A percentile compares a stretch with the other conserved stretches of the same genome.
phyloP scores from a whole-genome alignment of 345 rosid genomes.

The Turnera subulata region DNA sequence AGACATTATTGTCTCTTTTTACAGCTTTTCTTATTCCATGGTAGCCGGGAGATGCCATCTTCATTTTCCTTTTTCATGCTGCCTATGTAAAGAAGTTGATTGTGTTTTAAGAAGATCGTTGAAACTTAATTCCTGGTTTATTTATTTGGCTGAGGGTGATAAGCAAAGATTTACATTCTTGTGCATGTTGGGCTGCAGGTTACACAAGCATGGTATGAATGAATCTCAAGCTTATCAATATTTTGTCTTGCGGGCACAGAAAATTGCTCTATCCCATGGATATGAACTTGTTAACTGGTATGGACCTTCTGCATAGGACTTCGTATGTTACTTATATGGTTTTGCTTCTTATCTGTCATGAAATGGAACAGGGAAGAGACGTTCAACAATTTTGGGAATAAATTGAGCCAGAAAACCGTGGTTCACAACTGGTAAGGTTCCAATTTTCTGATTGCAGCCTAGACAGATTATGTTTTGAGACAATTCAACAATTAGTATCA shows the following conservation, averaged over 20 bases:
- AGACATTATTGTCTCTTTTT: too few relatives aligned
- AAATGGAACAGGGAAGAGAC: slow-evolving; percentile 70
- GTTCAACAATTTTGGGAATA: slow-evolving; percentile 56
- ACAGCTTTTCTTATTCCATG: too few relatives aligned
- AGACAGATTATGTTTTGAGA: not conserved
- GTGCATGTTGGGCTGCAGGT: slow-evolving; percentile 30
- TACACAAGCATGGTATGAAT: slow-evolving; percentile 36
- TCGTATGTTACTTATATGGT: not conserved
- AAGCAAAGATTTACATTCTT: too few relatives aligned
- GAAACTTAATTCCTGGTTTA: too few relatives aligned
- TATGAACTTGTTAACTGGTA: slow-evolving; percentile 68
- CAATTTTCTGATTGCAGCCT: not conserved
- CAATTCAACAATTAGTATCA: too few relatives aligned
- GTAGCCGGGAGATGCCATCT: too few relatives aligned
- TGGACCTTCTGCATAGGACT: not conserved
- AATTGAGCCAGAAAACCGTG: slow-evolving; percentile 55
- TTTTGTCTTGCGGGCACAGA: slow-evolving; percentile 60
- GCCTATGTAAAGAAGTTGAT: too few relatives aligned
- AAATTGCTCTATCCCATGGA: slow-evolving; percentile 59
- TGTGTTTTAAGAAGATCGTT: too few relatives aligned
- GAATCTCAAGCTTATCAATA: slow-evolving; percentile 58
- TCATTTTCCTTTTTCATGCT: too few relatives aligned
- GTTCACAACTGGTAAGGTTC: slow-evolving; percentile 67
- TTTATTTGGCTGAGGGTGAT: too few relatives aligned
- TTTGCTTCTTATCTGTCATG: slow-evolving; percentile 13